Evolutionary conservation across 2,329 filamentous ascomycete genomes (phyloP), one percentile per base, ranked within the genome.

Genomic region (Botrytis fragariae): DNA sequence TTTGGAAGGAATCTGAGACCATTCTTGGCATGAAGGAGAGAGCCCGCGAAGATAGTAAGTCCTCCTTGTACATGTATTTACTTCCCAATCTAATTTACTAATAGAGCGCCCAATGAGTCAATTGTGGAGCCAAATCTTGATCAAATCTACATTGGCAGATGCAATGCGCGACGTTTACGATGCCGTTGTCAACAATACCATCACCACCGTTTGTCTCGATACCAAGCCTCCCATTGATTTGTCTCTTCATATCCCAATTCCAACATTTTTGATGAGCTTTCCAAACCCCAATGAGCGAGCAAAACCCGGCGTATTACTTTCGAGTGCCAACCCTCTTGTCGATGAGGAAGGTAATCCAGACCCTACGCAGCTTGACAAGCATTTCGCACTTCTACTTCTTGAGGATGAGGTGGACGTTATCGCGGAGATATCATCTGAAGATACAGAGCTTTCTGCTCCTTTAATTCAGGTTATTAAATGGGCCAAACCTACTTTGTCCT

Each of bases 1-100:
- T 99, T 7, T 96, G 93, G 90, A 92, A 92, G 79, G 94, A 99
- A 81, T 93, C 93, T 4, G 94, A 96, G 81, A 89, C 89, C 74
- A 95, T 98, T 65, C 85, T 96, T 44, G 86, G 89, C 48, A 86
- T 96, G 78, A 97, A 96, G 81, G 92, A 97, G 76, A 93, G 93
- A 79, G 93, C 91, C 3, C 90, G 91, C 73, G 93, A 95, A 82
- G 86, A 89, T 60, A 80, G 84, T 82, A 82, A 79, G 80, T 82
- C 25, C 6, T 16, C n/a, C 5, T 39, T 14, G 12, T 42, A 32
- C 16, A 29, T 32, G 8, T 29, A 60, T 39, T 45, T 12, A 69
- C 51, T 7, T n/a, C 42, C 29, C 35, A 39, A n/a, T 29, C 44
- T 73, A 29, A 73, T 72, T 77, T 71, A 39, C n/a, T 67, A 14